A percentile compares a stretch with the other conserved stretches of the same genome.
Evolutionary conservation across 1,139 yeast genomes (phyloP).

Genomic region (Yamadazyma triangularis): DNA sequence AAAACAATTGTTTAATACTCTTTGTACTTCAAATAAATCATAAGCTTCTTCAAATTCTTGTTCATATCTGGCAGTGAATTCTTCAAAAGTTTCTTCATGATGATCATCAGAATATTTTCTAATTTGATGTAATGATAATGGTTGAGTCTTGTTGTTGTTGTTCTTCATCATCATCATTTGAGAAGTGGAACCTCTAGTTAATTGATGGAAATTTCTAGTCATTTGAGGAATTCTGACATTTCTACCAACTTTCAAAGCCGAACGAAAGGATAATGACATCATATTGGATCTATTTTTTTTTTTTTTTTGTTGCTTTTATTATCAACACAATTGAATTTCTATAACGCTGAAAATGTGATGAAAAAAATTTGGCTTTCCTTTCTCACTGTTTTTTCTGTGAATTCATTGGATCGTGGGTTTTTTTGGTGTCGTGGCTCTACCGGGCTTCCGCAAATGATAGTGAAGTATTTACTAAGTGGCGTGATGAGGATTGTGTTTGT

Average conservation of each 20-base stretch:
- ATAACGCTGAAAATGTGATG: too few relatives aligned
- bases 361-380: too few relatives aligned
- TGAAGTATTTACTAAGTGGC: too few relatives aligned
- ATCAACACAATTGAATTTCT: too few relatives aligned
- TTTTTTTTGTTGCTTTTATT: too few relatives aligned
- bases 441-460: too few relatives aligned
- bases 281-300: too few relatives aligned
- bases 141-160: too few relatives aligned
- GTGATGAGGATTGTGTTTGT: too few relatives aligned
- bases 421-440: too few relatives aligned
- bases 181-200: constrained; percentile 3
- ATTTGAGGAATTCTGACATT: constrained; percentile 15
- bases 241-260: constrained; percentile 49
- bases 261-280: constrained; percentile 51
- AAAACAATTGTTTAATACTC: constrained; percentile 87
- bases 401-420: constrained; percentile 18
- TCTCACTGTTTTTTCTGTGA: constrained; percentile 14
- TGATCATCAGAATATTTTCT: constrained; percentile 67
- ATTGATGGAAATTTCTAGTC: constrained; percentile 11
- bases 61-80: constrained; percentile 90
- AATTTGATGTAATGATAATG: too few relatives aligned
- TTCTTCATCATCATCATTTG: constrained; percentile 1
- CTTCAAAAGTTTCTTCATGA: constrained; percentile 90
- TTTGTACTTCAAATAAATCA: constrained; percentile 95
- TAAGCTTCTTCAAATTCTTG: constrained; percentile 97